Conservation (phyloP, 768 basidiomycete genomes). For the Macrolepiota dolichaula region DNA sequence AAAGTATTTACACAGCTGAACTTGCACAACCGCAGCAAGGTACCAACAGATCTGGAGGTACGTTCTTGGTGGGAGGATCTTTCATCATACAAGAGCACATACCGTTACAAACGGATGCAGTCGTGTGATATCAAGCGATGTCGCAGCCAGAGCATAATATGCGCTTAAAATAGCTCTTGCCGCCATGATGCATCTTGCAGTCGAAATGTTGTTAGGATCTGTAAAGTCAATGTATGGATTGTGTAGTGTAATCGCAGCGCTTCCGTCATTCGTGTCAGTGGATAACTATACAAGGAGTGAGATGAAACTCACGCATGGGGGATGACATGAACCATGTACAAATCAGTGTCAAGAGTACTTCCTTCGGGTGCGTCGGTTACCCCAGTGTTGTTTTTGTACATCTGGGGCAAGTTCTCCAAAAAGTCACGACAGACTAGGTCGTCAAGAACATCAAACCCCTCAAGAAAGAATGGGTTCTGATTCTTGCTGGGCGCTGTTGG, state of each 20-base stretch:
- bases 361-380: constrained; percentile 57
- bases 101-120: constrained; percentile 83
- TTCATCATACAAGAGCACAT: constrained; percentile 21
- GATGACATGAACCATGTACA: constrained; percentile 84
- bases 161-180: constrained; percentile 71
- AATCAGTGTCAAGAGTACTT: constrained; percentile 69
- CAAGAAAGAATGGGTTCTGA: constrained; percentile 66
- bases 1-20: constrained; percentile 82
- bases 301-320: constrained; percentile 71
- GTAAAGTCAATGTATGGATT: constrained; percentile 79
- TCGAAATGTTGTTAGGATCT: constrained; percentile 62
- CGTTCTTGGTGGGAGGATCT: constrained; percentile 11
- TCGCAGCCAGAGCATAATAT: constrained; percentile 76
- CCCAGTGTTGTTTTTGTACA: constrained; percentile 61
- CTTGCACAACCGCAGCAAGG: constrained; percentile 81
- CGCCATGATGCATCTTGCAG: constrained; percentile 69
- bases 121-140: constrained; percentile 76
- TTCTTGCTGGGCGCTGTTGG: constrained; percentile 65
- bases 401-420: constrained; percentile 65
- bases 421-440: constrained; percentile 65
- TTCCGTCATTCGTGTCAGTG: constrained; percentile 25
- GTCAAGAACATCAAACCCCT: constrained; percentile 71
- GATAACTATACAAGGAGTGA: constrained; percentile 1
- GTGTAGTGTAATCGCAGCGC: constrained; percentile 86
- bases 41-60: constrained; percentile 80